Conservation (phyloP, 192 early-diverging fungal genomes). For the Pilaira anomala region DNA sequence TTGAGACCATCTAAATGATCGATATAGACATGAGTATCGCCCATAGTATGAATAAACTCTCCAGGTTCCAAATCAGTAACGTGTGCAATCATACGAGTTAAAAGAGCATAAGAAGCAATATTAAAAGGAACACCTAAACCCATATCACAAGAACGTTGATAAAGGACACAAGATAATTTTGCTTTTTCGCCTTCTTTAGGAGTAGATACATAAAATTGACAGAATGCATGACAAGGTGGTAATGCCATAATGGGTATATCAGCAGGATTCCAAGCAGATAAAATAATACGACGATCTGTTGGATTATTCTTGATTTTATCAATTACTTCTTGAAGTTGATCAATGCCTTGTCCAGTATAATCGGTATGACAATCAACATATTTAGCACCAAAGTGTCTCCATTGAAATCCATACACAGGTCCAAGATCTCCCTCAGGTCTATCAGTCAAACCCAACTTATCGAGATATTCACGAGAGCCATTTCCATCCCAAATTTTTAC, state of each 20-base stretch:
- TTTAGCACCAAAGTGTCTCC: constrained; percentile 96
- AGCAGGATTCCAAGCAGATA: constrained; percentile 97
- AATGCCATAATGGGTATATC: constrained; percentile 88
- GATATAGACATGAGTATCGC: constrained; percentile 92
- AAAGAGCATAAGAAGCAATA: constrained; percentile 92
- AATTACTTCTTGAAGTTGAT: constrained; percentile 88
- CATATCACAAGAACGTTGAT: constrained; percentile 94
- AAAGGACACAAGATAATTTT: constrained; percentile 85
- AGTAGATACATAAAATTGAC: constrained; percentile 93
- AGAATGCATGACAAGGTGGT: constrained; percentile 96
- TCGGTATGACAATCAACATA: constrained; percentile 82
- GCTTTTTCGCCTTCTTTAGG: constrained; percentile 49
- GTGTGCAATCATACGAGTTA: constrained; percentile 88
- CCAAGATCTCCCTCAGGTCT: constrained; percentile 87
- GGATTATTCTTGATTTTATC: constrained; percentile 82
- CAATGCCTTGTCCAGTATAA: constrained; percentile 89
- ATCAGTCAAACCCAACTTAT: constrained; percentile 70
- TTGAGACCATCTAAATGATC: constrained; percentile 88
- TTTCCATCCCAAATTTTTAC: constrained; percentile 89
- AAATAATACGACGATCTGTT: constrained; percentile 85
- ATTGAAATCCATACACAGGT: constrained; percentile 97
- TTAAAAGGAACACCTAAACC: constrained; percentile 98
- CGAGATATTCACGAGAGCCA: constrained; percentile 87
- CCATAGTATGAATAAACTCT: constrained; percentile 89
- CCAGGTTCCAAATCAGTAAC: constrained; percentile 80